phyloP scores from a whole-genome alignment of 495 filamentous ascomycete genomes.

The Trypethelium eluteriae region DNA sequence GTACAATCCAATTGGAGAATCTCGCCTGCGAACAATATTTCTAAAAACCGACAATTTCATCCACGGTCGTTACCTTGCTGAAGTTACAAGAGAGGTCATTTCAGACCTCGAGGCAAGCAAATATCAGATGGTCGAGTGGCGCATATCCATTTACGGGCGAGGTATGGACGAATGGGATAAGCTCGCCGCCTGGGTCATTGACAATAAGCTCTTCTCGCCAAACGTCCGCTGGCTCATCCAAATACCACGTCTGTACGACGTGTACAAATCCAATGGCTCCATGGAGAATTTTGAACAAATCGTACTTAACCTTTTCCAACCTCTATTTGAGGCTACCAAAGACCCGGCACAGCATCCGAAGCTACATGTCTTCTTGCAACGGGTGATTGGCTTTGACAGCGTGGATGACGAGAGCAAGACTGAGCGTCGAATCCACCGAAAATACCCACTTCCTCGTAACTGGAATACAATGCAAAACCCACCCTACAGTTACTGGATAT shows the following conservation, averaged over 20 bases:
- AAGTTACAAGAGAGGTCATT: slow-evolving; percentile 96
- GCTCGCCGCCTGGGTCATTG: slow-evolving; percentile 94
- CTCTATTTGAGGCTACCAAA: slow-evolving; percentile 88
- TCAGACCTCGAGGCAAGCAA: slow-evolving; percentile 97
- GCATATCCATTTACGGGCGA: slow-evolving; percentile 92
- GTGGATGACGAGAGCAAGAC: slow-evolving; percentile 98
- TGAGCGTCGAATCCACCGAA: slow-evolving; percentile 81
- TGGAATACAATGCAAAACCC: slow-evolving; percentile 94
- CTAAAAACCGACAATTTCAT: slow-evolving; percentile 98
- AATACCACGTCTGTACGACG: slow-evolving; percentile 87
- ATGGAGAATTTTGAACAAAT: slow-evolving; percentile 88
- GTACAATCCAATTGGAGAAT: slow-evolving; percentile 96
- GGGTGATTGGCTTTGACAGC: slow-evolving; percentile 93
- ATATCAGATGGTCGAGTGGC: slow-evolving; percentile 99
- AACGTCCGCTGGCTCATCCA: slow-evolving; percentile 98
- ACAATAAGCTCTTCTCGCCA: slow-evolving; percentile 94
- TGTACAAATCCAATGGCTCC: slow-evolving; percentile 80
- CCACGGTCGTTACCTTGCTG: slow-evolving; percentile 87
- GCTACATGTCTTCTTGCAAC: slow-evolving; percentile 87
- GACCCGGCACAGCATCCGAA: slow-evolving; percentile 82
- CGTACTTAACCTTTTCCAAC: slow-evolving; percentile 84
- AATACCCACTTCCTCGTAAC: slow-evolving; percentile 80
- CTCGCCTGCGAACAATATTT: slow-evolving; percentile 88
- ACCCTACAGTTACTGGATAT: slow-evolving; percentile 98
- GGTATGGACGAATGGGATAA: slow-evolving; percentile 95